phyloP scores from a whole-genome alignment of 805 yeast genomes.

The Pichia cabralensis region DNA sequence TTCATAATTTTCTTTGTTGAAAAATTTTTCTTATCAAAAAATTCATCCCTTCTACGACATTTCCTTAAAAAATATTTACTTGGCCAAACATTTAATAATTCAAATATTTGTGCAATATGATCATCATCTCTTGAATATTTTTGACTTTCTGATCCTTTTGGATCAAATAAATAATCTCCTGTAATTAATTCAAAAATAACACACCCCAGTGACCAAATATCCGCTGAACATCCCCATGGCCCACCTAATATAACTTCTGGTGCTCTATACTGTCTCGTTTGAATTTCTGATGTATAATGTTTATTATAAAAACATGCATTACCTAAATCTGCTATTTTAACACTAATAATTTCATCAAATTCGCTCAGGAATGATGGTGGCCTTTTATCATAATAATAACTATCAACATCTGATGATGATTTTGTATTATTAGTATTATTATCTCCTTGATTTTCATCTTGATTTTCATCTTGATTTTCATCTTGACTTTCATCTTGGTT shows the following conservation, averaged over 20 bases:
- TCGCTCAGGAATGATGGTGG: conserved; percentile 13
- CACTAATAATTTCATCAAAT: conserved; percentile 28
- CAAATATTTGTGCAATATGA: conserved; percentile 54
- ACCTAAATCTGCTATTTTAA: conserved; percentile 62
- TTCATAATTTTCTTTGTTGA: conserved; percentile 35
- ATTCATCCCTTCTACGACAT: conserved; percentile 31
- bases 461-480: too few species aligned
- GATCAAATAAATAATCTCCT: conserved; percentile 54
- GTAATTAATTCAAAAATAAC: conserved; percentile 49
- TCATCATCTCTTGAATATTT: conserved; percentile 49
- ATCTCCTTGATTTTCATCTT: too few species aligned
- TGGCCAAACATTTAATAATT: conserved; percentile 33
- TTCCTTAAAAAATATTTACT: conserved; percentile 29
- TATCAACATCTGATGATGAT: not conserved
- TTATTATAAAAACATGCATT: conserved; percentile 57
- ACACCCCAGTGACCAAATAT: conserved; percentile 53
- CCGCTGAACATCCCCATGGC: conserved; percentile 55
- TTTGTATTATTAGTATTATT: conserved; percentile 1
- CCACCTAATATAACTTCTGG: conserved; percentile 54
- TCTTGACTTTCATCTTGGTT: too few species aligned
- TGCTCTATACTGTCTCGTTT: conserved; percentile 57
- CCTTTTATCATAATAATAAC: too few species aligned
- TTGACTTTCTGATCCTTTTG: conserved; percentile 38
- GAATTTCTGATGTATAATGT: conserved; percentile 60
- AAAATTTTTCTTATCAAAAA: conserved; percentile 28